These are phyloP conservation scores for Carex arenaria DNA, from an alignment of 202 grass and related monocot species.

Conservation along the genomic window DNA sequence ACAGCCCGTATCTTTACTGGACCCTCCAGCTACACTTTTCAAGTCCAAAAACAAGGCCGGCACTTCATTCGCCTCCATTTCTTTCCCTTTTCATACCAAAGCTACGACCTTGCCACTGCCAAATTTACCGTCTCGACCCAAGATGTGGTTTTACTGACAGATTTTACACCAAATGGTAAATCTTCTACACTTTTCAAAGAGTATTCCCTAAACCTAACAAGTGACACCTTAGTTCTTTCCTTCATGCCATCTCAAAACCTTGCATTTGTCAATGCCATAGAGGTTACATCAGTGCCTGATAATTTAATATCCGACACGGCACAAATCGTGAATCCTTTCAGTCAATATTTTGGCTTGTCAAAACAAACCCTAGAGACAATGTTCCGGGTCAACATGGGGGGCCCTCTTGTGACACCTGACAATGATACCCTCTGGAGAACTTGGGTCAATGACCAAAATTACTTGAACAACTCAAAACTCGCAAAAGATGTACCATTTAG, in stretches of 20 bases:
- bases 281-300: slow-evolving; percentile 74
- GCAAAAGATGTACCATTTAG: slow-evolving; percentile 18
- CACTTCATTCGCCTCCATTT: slow-evolving; percentile 84
- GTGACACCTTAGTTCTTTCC: slow-evolving; percentile 62
- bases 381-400: slow-evolving; percentile 79
- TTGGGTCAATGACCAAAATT: slow-evolving; percentile 59
- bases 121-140: slow-evolving; percentile 79
- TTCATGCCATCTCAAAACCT: slow-evolving; percentile 64
- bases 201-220: slow-evolving; percentile 64
- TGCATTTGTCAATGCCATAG: slow-evolving; percentile 91
- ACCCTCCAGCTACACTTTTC: slow-evolving; percentile 77
- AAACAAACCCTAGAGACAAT: slow-evolving; percentile 60
- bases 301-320: slow-evolving; percentile 45
- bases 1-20: slow-evolving; percentile 70
- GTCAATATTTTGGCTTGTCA: slow-evolving; percentile 54
- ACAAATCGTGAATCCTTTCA: slow-evolving; percentile 49
- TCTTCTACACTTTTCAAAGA: slow-evolving; percentile 66
- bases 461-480: slow-evolving; percentile 46
- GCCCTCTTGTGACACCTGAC: slow-evolving; percentile 54
- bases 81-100: slow-evolving; percentile 73
- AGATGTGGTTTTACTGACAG: slow-evolving; percentile 65
- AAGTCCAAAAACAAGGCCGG: slow-evolving; percentile 62
- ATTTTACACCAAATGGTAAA: slow-evolving; percentile 61
- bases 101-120: slow-evolving; percentile 60
- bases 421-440: slow-evolving; percentile 75